Conservation (phyloP, 129 eudicot species). For the Sambucus nigra region DNA sequence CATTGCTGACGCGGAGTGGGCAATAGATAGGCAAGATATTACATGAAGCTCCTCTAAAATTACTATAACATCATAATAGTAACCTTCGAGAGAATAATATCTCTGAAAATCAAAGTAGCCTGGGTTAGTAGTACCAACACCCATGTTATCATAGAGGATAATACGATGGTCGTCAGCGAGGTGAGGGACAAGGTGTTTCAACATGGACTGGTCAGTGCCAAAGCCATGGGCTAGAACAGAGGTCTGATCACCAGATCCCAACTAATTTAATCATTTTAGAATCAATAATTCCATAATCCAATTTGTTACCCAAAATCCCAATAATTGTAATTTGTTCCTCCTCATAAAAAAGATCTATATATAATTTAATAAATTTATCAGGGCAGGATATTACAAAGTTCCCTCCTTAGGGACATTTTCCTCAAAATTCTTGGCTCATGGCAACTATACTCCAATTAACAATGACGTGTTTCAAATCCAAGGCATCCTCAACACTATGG, state of each 20-base stretch:
- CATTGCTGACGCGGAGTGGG: constrained; percentile 87
- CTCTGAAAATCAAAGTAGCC: constrained; percentile 83
- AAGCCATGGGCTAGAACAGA: constrained; percentile 81
- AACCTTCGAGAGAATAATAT: constrained; percentile 66
- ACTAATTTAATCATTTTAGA: too few species aligned
- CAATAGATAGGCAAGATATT: constrained; percentile 56
- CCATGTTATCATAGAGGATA: constrained; percentile 70
- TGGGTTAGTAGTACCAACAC: constrained; percentile 90
- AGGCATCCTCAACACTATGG: too few species aligned
- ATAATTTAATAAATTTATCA: too few species aligned
- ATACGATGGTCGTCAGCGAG: constrained; percentile 58
- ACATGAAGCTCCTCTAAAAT: constrained; percentile 62
- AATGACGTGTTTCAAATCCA: too few species aligned
- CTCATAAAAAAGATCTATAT: too few species aligned
- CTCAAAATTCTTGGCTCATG: too few species aligned
- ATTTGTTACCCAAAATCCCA: too few species aligned
- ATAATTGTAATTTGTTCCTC: too few species aligned
- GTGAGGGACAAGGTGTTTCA: constrained; percentile 91
- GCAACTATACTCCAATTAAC: too few species aligned
- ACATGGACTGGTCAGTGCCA: constrained; percentile 93
- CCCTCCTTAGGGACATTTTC: too few species aligned
- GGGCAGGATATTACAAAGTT: too few species aligned
- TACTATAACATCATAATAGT: constrained; percentile 64
- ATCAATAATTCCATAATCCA: too few species aligned
- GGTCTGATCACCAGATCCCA: constrained; percentile 55